Evolutionary conservation across 495 filamentous ascomycete genomes (phyloP).

Genomic region (Peziza echinospora): DNA sequence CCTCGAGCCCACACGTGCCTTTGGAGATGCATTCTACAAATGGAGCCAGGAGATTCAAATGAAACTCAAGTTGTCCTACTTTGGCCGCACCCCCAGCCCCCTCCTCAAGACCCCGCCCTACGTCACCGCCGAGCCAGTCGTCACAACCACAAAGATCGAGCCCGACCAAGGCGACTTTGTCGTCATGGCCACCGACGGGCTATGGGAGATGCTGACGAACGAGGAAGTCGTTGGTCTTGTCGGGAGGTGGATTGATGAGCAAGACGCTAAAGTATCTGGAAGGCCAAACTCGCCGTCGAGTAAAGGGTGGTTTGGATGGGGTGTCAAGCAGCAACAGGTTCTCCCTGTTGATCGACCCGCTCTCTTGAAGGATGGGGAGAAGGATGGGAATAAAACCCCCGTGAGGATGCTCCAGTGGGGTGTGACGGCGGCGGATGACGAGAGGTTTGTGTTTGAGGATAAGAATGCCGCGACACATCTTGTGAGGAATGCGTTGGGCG

Average conservation of each 20-base stretch:
- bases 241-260: conserved; percentile 82
- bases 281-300: conserved; percentile 25
- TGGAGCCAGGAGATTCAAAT: conserved; percentile 71
- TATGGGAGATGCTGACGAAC: conserved; percentile 99
- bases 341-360: conserved; percentile 36
- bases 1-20: conserved; percentile 78
- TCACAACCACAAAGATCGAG: conserved; percentile 87
- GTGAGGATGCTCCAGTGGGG: conserved; percentile 74
- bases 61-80: conserved; percentile 61
- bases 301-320: background rate
- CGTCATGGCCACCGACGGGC: conserved; percentile 86
- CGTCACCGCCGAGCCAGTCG: conserved; percentile 85
- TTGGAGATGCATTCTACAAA: conserved; percentile 93
- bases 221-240: conserved; percentile 95
- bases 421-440: conserved; percentile 40
- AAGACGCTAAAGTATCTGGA: conserved; percentile 34
- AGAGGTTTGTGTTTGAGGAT: conserved; percentile 81
- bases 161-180: conserved; percentile 84
- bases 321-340: conserved; percentile 20
- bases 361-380: conserved; percentile 13
- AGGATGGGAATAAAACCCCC: conserved; percentile 41
- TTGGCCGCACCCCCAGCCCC: conserved; percentile 50
- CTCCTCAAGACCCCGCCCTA: conserved; percentile 80
- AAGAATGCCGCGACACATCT: conserved; percentile 93
- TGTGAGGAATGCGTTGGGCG: conserved; percentile 85